These are phyloP conservation scores for Aspergillus tanneri DNA, from an alignment of 2,329 filamentous ascomycete species.

Conservation along the genomic window DNA sequence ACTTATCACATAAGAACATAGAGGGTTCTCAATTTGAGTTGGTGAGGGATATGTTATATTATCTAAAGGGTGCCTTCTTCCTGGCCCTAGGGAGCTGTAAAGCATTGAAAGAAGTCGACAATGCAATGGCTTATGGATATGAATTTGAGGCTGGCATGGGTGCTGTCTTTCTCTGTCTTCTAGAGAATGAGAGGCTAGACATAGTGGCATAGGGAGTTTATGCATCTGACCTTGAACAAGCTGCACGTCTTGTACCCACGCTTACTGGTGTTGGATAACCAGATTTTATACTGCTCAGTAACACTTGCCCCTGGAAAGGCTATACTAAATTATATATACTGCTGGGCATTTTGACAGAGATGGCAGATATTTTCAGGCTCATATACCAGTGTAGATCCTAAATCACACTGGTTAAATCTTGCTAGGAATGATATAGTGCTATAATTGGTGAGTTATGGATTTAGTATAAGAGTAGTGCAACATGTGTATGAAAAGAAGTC, in stretches of 20 bases:
- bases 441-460: background rate
- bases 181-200: slow-evolving; percentile 50
- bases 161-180: slow-evolving; percentile 54
- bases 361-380: slow-evolving; percentile 54
- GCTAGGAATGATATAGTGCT: background rate
- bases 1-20: slow-evolving; percentile 18
- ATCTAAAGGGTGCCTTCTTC: background rate
- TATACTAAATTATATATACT: slow-evolving; percentile 52
- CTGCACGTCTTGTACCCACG: slow-evolving; percentile 55
- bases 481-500: too few relatives aligned
- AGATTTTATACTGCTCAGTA: slow-evolving; percentile 54
- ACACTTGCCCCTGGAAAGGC: slow-evolving; percentile 51
- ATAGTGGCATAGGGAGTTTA: slow-evolving; percentile 58
- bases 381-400: slow-evolving; percentile 32
- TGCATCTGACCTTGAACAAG: slow-evolving; percentile 47
- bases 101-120: slow-evolving; percentile 8
- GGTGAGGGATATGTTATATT: slow-evolving; percentile 14
- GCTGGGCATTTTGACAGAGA: slow-evolving; percentile 57
- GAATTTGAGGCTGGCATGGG: slow-evolving; percentile 42
- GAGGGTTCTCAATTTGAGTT: slow-evolving; percentile 30
- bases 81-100: background rate
- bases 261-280: slow-evolving; percentile 58
- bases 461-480: too few relatives aligned
- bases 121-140: slow-evolving; percentile 28
- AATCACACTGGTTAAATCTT: slow-evolving; percentile 10